Evolutionary conservation across 2,329 filamentous ascomycete genomes (phyloP).

Genomic region (Ceratocystis huliohia): DNA sequence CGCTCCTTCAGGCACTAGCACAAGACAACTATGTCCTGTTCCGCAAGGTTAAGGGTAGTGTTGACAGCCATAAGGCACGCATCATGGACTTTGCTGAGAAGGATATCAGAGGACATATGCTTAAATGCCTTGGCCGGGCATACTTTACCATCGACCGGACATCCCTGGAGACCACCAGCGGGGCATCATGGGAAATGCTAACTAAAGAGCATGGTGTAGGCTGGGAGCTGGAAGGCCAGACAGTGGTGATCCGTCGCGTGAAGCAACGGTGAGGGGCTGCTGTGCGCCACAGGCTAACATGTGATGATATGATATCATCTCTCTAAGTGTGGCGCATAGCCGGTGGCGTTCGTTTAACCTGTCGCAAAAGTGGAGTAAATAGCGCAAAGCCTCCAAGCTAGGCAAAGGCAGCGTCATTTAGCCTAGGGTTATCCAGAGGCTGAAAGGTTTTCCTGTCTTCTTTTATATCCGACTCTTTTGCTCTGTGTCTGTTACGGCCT

Average conservation of each 20-base stretch:
- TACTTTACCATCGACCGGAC: slow-evolving; percentile 61
- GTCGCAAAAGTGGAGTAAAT: neutral
- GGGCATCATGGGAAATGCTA: slow-evolving; percentile 59
- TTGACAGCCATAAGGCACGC: slow-evolving; percentile 68
- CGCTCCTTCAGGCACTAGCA: slow-evolving; percentile 55
- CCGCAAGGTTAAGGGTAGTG: slow-evolving; percentile 53
- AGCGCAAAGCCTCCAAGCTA: neutral
- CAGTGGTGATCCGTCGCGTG: slow-evolving; percentile 59
- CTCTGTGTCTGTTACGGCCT: neutral
- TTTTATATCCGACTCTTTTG: neutral
- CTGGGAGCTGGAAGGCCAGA: slow-evolving; percentile 65
- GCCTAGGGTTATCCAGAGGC: slow-evolving; percentile 12
- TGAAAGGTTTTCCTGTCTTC: slow-evolving; percentile 7
- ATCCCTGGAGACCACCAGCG: slow-evolving; percentile 58
- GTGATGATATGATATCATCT: neutral
- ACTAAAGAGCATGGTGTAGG: slow-evolving; percentile 59
- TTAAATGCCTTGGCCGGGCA: slow-evolving; percentile 75
- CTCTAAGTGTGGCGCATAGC: neutral
- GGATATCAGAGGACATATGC: slow-evolving; percentile 57
- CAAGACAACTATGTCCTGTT: slow-evolving; percentile 76
- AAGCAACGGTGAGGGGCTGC: slow-evolving; percentile 26
- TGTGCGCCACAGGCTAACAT: neutral
- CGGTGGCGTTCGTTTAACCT: neutral
- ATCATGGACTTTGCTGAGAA: slow-evolving; percentile 73
- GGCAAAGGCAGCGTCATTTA: neutral